Percentiles rank a stretch among this genome's conserved stretches.
Evolutionary conservation across 352 stramenopile species (phyloP).

Genomic region (Globisporangium recalcitrans): DNA sequence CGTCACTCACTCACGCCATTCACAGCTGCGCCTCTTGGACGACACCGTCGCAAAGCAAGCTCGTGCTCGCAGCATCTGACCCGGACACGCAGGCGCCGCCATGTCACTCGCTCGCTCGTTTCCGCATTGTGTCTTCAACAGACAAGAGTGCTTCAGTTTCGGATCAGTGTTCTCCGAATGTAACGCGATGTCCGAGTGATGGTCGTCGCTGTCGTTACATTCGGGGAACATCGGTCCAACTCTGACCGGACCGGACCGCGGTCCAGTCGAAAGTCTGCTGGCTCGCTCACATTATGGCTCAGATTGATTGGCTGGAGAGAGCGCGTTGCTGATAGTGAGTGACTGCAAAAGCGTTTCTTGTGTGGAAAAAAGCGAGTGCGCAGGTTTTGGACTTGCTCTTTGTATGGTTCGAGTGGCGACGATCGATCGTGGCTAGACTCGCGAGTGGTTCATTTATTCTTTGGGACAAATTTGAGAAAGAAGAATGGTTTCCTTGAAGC

Average conservation of each 20-base stretch:
- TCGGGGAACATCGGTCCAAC: constrained; percentile 3
- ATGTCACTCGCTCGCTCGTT: too few species aligned
- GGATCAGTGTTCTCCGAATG: not conserved
- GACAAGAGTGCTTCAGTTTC: too few species aligned
- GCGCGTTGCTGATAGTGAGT: not conserved
- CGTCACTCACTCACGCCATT: not conserved
- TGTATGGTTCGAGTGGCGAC: constrained; percentile 11
- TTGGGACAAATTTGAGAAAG: constrained; percentile 81
- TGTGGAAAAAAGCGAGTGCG: constrained; percentile 7
- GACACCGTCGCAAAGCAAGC: not conserved
- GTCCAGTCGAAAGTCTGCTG: not conserved
- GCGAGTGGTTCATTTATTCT: constrained; percentile 47
- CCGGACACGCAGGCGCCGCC: too few species aligned
- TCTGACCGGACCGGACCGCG: constrained; percentile 2
- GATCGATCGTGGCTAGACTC: not conserved
- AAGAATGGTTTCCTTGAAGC: constrained; percentile 88
- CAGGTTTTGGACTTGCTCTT: constrained; percentile 16
- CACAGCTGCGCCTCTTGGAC: not conserved
- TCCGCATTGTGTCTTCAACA: too few species aligned
- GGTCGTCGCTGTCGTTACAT: not conserved
- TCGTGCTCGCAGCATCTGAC: not conserved
- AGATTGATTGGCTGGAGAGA: constrained; percentile 20
- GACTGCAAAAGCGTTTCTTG: not conserved
- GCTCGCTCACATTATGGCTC: not conserved
- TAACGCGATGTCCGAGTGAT: not conserved